These are phyloP conservation scores for Arthrobotrys entomopaga DNA, from an alignment of 2,329 filamentous ascomycete species.

Conservation along the genomic window DNA sequence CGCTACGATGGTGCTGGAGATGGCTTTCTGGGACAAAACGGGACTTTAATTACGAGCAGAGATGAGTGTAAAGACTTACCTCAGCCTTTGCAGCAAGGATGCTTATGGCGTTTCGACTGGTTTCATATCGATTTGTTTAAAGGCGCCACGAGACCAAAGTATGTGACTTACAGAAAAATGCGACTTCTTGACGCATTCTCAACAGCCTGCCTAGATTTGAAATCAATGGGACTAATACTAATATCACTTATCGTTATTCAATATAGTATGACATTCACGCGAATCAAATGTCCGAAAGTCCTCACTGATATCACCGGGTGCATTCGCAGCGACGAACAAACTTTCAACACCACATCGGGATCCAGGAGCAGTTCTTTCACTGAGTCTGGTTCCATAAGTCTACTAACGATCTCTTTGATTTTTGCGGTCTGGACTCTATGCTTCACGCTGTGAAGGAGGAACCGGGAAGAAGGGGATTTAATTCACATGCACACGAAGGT, in stretches of 20 bases:
- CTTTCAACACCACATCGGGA: constrained; percentile 35
- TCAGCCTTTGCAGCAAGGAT: constrained; percentile 68
- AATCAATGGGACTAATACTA: neutral
- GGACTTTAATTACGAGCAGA: constrained; percentile 65
- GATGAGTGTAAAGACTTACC: constrained; percentile 68
- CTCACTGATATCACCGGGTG: constrained; percentile 48
- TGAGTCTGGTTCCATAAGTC: constrained; percentile 16
- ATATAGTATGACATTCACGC: constrained; percentile 47
- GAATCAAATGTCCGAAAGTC: constrained; percentile 43
- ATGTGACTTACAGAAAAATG: constrained; percentile 2
- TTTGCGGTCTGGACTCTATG: constrained; percentile 20
- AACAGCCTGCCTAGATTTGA: neutral
- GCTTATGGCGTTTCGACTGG: constrained; percentile 71
- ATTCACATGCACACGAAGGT: constrained; percentile 34
- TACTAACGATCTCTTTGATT: constrained; percentile 17
- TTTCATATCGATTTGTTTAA: constrained; percentile 29
- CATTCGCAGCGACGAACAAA: constrained; percentile 46
- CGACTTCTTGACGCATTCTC: neutral
- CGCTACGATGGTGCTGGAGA: constrained; percentile 34
- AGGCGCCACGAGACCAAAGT: constrained; percentile 49
- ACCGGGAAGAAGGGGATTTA: neutral
- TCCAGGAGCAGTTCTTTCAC: neutral
- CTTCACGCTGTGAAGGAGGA: constrained; percentile 15
- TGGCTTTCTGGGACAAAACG: constrained; percentile 41
- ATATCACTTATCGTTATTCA: neutral